These are phyloP conservation scores for Metschnikowia arizonensis DNA, from an alignment of 805 yeast species.

Conservation along the genomic window DNA sequence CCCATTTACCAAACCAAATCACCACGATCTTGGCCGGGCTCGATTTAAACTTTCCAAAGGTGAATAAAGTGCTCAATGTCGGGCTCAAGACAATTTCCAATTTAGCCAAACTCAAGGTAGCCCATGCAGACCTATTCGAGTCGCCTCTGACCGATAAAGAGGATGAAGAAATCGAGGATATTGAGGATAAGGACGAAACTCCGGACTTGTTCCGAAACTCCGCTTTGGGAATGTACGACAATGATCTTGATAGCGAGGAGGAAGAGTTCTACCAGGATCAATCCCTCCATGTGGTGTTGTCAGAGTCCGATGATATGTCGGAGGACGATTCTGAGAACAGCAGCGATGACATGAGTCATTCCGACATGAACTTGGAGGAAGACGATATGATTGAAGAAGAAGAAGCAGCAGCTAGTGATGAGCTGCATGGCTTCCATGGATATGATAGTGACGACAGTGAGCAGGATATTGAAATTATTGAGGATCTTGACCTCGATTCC, in stretches of 20 bases:
- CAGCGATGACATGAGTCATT: slow-evolving; percentile 23
- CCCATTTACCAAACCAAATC: slow-evolving; percentile 54
- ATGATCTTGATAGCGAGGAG: slow-evolving; percentile 64
- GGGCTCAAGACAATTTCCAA: slow-evolving; percentile 57
- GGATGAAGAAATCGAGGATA: slow-evolving; percentile 43
- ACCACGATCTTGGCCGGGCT: slow-evolving; percentile 58
- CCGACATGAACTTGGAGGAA: slow-evolving; percentile 24
- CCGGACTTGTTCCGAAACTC: slow-evolving; percentile 85
- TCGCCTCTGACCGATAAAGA: slow-evolving; percentile 48
- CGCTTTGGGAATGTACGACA: slow-evolving; percentile 91
- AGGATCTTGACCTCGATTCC: slow-evolving; percentile 28
- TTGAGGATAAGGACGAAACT: slow-evolving; percentile 63
- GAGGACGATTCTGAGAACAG: slow-evolving; percentile 22
- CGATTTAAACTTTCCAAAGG: slow-evolving; percentile 70
- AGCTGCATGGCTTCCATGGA: slow-evolving; percentile 15
- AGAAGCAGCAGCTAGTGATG: slow-evolving; percentile 19
- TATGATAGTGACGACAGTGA: slow-evolving; percentile 24
- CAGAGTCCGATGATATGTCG: slow-evolving; percentile 27
- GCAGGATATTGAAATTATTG: slow-evolving; percentile 35
- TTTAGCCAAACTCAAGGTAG: slow-evolving; percentile 53
- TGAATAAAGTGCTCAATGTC: slow-evolving; percentile 54
- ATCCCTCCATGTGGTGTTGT: slow-evolving; percentile 36
- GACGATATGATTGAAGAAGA: slow-evolving; percentile 20
- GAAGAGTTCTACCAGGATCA: slow-evolving; percentile 41
- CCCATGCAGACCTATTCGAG: slow-evolving; percentile 55